These are phyloP conservation scores for Cicer chorassanicum DNA, from an alignment of 306 rosid genomes.

Conservation along the genomic window DNA sequence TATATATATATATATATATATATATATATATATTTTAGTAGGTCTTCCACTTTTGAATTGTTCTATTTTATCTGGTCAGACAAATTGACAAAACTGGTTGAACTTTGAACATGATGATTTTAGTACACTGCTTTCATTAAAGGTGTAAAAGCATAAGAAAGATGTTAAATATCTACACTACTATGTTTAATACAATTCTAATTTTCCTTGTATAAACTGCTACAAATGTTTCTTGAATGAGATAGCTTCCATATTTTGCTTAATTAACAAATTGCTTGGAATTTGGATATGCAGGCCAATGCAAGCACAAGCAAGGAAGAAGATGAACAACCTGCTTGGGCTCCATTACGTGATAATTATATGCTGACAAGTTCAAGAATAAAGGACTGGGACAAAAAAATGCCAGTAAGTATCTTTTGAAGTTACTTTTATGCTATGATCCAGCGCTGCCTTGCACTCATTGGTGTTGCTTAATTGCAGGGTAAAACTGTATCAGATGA, in stretches of 20 bases:
- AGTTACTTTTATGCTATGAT: not conserved
- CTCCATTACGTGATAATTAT: constrained; percentile 88
- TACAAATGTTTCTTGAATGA: constrained; percentile 9
- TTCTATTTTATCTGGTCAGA: not conserved
- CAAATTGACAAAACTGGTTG: not conserved
- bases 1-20: not conserved
- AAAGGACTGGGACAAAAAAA: constrained; percentile 83
- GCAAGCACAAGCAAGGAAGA: constrained; percentile 52
- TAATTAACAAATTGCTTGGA: constrained; percentile 11
- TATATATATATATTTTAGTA: not conserved
- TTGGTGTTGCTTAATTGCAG: constrained; percentile 46
- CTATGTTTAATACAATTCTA: constrained; percentile 11
- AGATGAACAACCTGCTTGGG: constrained; percentile 85
- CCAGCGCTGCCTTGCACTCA: constrained; percentile 20
- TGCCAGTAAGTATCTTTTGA: constrained; percentile 59
- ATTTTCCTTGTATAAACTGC: constrained; percentile 12
- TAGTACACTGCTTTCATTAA: not conserved
- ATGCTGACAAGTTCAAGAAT: constrained; percentile 84
- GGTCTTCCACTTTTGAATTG: not conserved
- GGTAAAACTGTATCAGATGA: constrained; percentile 61
- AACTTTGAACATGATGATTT: constrained; percentile 11
- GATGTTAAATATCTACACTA: constrained; percentile 15
- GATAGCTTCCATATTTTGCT: constrained; percentile 14
- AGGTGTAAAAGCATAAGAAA: not conserved
- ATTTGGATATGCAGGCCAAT: constrained; percentile 52